Conservation (phyloP, 2,329 filamentous ascomycete genomes). For the Graphilbum sp. region DNA sequence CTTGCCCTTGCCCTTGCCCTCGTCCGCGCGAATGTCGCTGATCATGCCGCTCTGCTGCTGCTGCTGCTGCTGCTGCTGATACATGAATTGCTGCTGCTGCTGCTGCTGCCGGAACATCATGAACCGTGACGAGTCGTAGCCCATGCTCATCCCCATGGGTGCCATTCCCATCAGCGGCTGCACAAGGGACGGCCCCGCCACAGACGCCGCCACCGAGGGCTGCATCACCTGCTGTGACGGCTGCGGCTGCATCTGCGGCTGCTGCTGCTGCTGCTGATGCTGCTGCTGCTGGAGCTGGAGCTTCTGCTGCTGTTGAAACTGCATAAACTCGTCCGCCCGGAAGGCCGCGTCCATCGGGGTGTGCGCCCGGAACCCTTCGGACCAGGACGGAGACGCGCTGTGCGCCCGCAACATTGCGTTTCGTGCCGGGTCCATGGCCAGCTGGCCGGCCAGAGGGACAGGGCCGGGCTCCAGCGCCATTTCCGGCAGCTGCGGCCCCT, state of each 20-base stretch:
- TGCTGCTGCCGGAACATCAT: slow-evolving; percentile 32
- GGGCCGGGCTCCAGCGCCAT: slow-evolving; percentile 34
- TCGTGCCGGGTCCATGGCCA: slow-evolving; percentile 30
- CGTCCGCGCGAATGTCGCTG: slow-evolving; percentile 18
- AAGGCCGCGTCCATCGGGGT: slow-evolving; percentile 57
- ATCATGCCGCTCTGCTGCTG: slow-evolving; percentile 19
- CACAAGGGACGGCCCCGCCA: slow-evolving; percentile 38
- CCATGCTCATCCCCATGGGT: not conserved
- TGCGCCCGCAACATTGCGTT: slow-evolving; percentile 34
- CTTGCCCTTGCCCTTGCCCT: slow-evolving; percentile 55
- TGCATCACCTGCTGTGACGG: slow-evolving; percentile 3
- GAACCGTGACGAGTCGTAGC: slow-evolving; percentile 26
- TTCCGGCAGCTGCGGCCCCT: slow-evolving; percentile 44
- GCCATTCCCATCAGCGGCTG: slow-evolving; percentile 44
- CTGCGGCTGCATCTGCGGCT: slow-evolving; percentile 22
- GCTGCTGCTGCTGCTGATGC: too few relatives aligned
- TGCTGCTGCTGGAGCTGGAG: too few relatives aligned
- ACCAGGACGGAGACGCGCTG: slow-evolving; percentile 37
- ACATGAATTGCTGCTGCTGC: slow-evolving; percentile 21
- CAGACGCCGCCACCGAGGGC: slow-evolving; percentile 27
- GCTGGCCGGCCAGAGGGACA: slow-evolving; percentile 20
- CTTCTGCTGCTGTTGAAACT: slow-evolving; percentile 74
- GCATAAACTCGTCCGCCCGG: slow-evolving; percentile 69
- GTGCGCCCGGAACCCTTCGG: slow-evolving; percentile 38
- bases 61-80: slow-evolving; percentile 26